Conservation (phyloP, 441 rosid genomes). For the Populus hybrid region DNA sequence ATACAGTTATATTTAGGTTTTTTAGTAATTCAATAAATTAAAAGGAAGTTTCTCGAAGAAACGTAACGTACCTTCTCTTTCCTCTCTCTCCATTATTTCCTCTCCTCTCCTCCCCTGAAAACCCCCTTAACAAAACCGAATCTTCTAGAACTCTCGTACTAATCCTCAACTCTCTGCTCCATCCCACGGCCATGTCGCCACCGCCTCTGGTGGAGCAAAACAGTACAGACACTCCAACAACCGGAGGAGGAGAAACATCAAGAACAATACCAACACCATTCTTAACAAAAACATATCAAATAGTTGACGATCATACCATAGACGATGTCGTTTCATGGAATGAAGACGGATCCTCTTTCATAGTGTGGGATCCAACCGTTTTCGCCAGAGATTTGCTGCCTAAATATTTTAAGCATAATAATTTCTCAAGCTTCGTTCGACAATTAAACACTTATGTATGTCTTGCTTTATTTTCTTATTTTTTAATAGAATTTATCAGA, state of each 20-base stretch:
- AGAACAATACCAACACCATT: constrained; percentile 86
- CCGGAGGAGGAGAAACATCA: constrained; percentile 48
- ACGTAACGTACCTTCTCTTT: constrained; percentile 40
- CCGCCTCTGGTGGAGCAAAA: constrained; percentile 51
- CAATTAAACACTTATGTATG: constrained; percentile 67
- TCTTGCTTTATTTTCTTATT: neutral
- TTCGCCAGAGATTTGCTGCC: constrained; percentile 93
- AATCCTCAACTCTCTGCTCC: neutral
- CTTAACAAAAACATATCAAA: constrained; percentile 76
- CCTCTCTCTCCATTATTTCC: neutral
- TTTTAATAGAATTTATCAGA: neutral
- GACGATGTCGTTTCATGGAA: constrained; percentile 91
- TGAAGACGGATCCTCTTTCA: constrained; percentile 76
- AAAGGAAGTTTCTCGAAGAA: constrained; percentile 50
- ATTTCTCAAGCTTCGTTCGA: constrained; percentile 59
- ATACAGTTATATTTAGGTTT: neutral
- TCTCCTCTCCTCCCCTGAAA: neutral
- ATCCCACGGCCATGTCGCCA: constrained; percentile 23
- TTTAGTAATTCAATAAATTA: neutral
- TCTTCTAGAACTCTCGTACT: constrained; percentile 28
- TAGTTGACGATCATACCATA: constrained; percentile 66
- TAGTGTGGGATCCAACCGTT: constrained; percentile 86
- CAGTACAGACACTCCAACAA: constrained; percentile 27
- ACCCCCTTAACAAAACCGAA: constrained; percentile 24
- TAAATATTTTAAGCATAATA: constrained; percentile 85